phyloP scores from a whole-genome alignment of 306 rosid species.

The Vigna radiata region DNA sequence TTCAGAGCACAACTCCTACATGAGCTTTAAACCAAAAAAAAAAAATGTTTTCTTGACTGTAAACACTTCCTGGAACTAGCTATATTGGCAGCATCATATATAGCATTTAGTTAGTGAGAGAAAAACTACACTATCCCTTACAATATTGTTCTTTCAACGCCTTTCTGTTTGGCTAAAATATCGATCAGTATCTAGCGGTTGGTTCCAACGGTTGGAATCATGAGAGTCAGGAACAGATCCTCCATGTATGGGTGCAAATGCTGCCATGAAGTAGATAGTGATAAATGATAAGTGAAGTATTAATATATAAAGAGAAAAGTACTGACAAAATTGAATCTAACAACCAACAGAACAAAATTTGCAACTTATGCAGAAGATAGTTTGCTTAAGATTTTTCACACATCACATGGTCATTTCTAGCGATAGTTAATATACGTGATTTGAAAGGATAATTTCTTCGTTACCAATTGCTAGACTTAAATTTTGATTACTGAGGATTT shows the following conservation, averaged over 20 bases:
- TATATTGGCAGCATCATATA: conserved; percentile 31
- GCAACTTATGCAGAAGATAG: not conserved
- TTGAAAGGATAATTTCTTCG: conserved; percentile 2
- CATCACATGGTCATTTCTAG: conserved; percentile 12
- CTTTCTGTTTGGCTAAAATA: conserved; percentile 65
- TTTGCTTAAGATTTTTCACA: conserved; percentile 17
- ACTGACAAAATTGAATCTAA: conserved; percentile 8
- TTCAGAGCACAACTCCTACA: conserved; percentile 25
- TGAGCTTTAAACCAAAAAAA: conserved; percentile 28
- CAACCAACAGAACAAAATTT: conserved; percentile 31
- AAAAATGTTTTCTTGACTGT: not conserved
- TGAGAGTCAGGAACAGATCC: conserved; percentile 45
- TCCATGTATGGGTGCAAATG: conserved; percentile 87
- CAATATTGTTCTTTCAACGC: conserved; percentile 34
- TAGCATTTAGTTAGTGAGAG: conserved; percentile 11
- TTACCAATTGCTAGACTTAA: not conserved
- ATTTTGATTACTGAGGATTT: not conserved
- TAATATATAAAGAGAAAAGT: conserved; percentile 8
- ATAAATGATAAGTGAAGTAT: conserved; percentile 28
- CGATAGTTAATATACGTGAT: conserved; percentile 20
- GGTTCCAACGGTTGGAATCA: conserved; percentile 52
- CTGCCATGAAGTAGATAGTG: conserved; percentile 55
- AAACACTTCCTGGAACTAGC: not conserved
- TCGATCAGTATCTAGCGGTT: conserved; percentile 65
- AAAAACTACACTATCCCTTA: conserved; percentile 22